A percentile compares a stretch with the other conserved stretches of the same genome.
Conservation (phyloP, 352 stramenopile genomes). For the Phytophthora multivora region DNA sequence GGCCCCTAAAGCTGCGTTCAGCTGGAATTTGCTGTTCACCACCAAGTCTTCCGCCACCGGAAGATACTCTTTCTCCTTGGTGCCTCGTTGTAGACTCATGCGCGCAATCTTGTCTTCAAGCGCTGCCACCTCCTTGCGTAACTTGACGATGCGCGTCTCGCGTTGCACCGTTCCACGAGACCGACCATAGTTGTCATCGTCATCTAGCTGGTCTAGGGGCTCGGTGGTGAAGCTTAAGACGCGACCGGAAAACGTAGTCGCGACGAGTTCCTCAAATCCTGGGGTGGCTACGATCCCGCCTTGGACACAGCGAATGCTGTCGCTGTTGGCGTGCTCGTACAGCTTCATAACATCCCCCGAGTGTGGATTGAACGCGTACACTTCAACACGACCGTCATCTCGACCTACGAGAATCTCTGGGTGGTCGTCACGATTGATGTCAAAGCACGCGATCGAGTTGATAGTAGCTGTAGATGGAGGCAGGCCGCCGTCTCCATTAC, state of each 20-base stretch:
- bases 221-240: constrained; percentile 87
- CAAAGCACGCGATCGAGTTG: constrained; percentile 79
- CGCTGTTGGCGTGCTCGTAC: constrained; percentile 69
- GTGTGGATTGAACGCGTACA: constrained; percentile 63
- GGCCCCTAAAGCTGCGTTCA: constrained; percentile 65
- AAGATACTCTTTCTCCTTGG: constrained; percentile 70
- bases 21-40: constrained; percentile 78
- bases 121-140: constrained; percentile 72
- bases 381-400: constrained; percentile 81
- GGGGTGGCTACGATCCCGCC: constrained; percentile 73
- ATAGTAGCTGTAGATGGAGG: constrained; percentile 46
- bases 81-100: constrained; percentile 49
- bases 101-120: constrained; percentile 75
- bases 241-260: constrained; percentile 79
- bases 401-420: constrained; percentile 79
- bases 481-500: constrained; percentile 10
- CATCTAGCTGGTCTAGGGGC: constrained; percentile 73
- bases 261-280: constrained; percentile 76
- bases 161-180: constrained; percentile 76
- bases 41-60: constrained; percentile 75
- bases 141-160: constrained; percentile 80
- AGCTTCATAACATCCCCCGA: constrained; percentile 58
- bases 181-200: constrained; percentile 76
- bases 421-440: constrained; percentile 83
- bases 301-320: constrained; percentile 80